Evolutionary conservation across 1,284 basidiomycete genomes (phyloP).

Genomic region (Pyrrhoderma lamaoense): DNA sequence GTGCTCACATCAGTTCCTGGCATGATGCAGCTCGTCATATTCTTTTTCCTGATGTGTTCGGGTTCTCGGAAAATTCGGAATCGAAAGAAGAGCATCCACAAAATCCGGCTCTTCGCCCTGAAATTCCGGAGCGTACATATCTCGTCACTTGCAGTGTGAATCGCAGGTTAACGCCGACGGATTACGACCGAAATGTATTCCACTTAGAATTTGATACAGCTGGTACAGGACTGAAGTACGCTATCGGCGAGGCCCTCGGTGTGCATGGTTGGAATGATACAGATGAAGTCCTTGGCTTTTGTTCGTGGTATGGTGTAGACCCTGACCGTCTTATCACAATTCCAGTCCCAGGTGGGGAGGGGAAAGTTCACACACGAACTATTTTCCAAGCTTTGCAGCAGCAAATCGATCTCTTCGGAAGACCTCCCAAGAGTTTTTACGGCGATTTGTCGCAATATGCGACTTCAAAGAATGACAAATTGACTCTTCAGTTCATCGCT

Average conservation of each 20-base stretch:
- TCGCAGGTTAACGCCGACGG: constrained; percentile 85
- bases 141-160: constrained; percentile 93
- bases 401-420: constrained; percentile 94
- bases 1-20: constrained; percentile 65
- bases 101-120: constrained; percentile 75
- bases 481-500: constrained; percentile 88
- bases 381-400: constrained; percentile 94
- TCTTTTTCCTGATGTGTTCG: constrained; percentile 79
- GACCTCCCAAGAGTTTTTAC: constrained; percentile 95
- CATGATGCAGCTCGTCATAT: constrained; percentile 86
- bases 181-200: constrained; percentile 98
- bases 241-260: constrained; percentile 94
- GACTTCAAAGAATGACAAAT: constrained; percentile 63
- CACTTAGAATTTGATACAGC: constrained; percentile 94
- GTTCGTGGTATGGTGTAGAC: constrained; percentile 86
- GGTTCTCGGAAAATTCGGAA: constrained; percentile 34
- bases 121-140: constrained; percentile 85
- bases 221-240: constrained; percentile 92
- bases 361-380: constrained; percentile 79
- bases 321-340: constrained; percentile 79
- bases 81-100: constrained; percentile 44
- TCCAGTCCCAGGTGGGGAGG: constrained; percentile 58
- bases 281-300: constrained; percentile 84
- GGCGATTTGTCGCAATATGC: constrained; percentile 80
- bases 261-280: constrained; percentile 98